phyloP scores from a whole-genome alignment of 192 early-diverging fungal genomes.

The Coemansia sp. region DNA sequence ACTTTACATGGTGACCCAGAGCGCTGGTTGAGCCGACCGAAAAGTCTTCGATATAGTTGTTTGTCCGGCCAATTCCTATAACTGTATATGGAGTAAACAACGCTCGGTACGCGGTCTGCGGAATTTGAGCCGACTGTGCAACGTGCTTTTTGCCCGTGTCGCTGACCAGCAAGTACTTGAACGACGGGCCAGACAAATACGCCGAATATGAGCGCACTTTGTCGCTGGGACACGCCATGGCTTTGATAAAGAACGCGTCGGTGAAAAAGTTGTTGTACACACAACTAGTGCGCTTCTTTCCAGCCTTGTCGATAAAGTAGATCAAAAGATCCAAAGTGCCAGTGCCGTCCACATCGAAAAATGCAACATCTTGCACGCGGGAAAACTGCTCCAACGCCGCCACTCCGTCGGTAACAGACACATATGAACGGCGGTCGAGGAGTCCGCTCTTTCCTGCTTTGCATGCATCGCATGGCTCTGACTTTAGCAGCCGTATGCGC shows the following conservation, averaged over 20 bases:
- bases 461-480: constrained; percentile 58
- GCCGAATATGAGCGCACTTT: constrained; percentile 76
- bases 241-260: constrained; percentile 93
- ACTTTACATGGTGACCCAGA: constrained; percentile 14
- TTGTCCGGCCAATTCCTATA: constrained; percentile 89
- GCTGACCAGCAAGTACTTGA: constrained; percentile 87
- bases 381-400: constrained; percentile 56
- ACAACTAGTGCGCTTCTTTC: constrained; percentile 53
- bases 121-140: constrained; percentile 75
- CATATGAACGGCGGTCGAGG: constrained; percentile 63
- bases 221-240: constrained; percentile 62
- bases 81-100: constrained; percentile 78
- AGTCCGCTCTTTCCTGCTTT: constrained; percentile 52
- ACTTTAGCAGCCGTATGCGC: constrained; percentile 68
- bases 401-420: constrained; percentile 64
- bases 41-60: constrained; percentile 94
- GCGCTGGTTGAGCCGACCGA: constrained; percentile 68
- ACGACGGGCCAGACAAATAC: constrained; percentile 76
- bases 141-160: constrained; percentile 75
- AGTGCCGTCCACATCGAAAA: constrained; percentile 90
- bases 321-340: constrained; percentile 80
- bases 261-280: constrained; percentile 89
- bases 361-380: constrained; percentile 64
- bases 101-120: constrained; percentile 75
- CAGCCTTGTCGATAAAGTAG: constrained; percentile 40